Conservation (phyloP, 2,329 filamentous ascomycete species). For the Clathrospora elynae region DNA sequence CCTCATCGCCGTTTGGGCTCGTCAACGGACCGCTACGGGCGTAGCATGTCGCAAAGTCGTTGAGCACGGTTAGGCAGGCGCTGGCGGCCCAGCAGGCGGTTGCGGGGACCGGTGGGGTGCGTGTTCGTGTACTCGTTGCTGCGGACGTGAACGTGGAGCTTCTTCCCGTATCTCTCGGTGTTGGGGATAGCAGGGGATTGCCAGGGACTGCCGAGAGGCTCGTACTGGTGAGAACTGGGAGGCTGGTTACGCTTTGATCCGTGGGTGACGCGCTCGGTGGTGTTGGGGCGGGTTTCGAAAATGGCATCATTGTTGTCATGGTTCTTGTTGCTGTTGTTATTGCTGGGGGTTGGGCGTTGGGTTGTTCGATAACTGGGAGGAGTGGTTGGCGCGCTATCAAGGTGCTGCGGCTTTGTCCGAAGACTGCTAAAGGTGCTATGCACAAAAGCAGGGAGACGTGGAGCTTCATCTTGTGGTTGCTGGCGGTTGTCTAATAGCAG, state of each 20-base stretch:
- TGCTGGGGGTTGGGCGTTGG: not conserved
- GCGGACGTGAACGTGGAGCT: too few species aligned
- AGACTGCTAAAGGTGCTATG: not conserved
- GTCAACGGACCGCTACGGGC: not conserved
- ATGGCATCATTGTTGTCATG: too few species aligned
- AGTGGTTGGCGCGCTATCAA: not conserved
- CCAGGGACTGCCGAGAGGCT: too few species aligned
- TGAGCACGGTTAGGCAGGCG: not conserved
- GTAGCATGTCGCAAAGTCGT: conserved; percentile 3
- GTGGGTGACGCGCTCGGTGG: not conserved
- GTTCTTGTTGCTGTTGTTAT: too few species aligned
- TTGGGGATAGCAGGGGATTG: not conserved
- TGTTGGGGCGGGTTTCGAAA: too few species aligned
- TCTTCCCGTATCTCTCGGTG: not conserved
- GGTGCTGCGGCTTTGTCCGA: not conserved
- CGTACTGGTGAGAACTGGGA: too few species aligned
- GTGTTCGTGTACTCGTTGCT: too few species aligned
- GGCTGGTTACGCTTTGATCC: too few species aligned
- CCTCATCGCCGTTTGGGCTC: not conserved
- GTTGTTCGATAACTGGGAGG: not conserved
- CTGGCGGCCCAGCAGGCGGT: conserved; percentile 1
- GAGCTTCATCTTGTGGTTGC: not conserved
- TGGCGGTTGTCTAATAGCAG: too few species aligned
- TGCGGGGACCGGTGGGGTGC: too few species aligned
- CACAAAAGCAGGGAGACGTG: not conserved